Conservation (phyloP, 2,329 filamentous ascomycete species). For the Trichophyton benhamiae region DNA sequence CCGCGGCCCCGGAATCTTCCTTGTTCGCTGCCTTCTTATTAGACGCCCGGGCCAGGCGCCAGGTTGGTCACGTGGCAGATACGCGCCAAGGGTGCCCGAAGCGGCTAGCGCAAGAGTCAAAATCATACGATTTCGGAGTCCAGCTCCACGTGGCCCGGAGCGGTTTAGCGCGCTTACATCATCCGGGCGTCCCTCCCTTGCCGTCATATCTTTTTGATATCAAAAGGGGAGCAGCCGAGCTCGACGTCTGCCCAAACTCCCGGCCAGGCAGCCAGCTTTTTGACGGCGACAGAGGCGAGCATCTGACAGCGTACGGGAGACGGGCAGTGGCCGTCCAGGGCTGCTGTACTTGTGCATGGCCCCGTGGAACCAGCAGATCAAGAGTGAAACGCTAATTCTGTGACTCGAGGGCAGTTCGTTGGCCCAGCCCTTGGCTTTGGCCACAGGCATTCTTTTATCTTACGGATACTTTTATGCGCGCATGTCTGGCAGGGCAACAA, state of each 20-base stretch:
- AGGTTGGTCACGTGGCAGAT: not conserved
- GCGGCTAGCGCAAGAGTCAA: not conserved
- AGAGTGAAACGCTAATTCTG: slow-evolving; percentile 1
- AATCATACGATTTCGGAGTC: slow-evolving; percentile 1
- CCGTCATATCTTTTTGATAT: not conserved
- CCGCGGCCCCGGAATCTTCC: slow-evolving; percentile 2
- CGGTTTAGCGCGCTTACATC: not conserved
- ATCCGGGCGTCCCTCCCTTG: not conserved
- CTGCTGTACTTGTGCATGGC: not conserved
- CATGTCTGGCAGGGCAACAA: not conserved
- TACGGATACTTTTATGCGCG: not conserved
- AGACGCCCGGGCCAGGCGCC: not conserved
- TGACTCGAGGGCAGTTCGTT: not conserved
- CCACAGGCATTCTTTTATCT: not conserved
- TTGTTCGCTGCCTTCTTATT: not conserved
- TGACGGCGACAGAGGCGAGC: too few relatives aligned
- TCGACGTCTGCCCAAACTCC: too few relatives aligned
- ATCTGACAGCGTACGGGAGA: too few relatives aligned
- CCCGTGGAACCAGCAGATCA: not conserved
- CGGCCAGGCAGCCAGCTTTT: too few relatives aligned
- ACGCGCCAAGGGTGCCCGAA: not conserved
- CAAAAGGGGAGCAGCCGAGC: not conserved
- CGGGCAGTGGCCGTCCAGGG: not conserved
- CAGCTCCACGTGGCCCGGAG: not conserved
- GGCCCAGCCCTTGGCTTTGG: not conserved